These are phyloP conservation scores for Leccinum imitatum DNA, from an alignment of 768 basidiomycete species.

Conservation along the genomic window DNA sequence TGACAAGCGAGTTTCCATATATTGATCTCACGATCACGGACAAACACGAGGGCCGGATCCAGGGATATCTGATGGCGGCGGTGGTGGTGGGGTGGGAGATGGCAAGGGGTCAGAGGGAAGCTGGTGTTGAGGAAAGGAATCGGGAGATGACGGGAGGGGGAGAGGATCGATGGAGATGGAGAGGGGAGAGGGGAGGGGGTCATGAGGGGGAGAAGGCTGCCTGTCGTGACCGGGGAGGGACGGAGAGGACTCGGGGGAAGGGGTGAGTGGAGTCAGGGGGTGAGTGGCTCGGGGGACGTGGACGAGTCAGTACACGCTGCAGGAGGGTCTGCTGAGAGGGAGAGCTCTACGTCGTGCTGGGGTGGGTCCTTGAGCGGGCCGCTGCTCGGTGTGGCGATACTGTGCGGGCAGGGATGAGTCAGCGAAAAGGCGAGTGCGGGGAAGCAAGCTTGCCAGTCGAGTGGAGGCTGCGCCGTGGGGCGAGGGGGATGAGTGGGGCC, in stretches of 20 bases:
- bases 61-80: slow-evolving; percentile 10
- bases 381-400: slow-evolving; percentile 8
- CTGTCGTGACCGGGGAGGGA: slow-evolving; percentile 29
- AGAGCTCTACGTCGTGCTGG: background rate
- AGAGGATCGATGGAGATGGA: slow-evolving; percentile 4
- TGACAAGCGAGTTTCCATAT: slow-evolving; percentile 37
- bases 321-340: slow-evolving; percentile 3
- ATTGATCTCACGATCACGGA: slow-evolving; percentile 35
- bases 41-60: slow-evolving; percentile 24
- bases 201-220: slow-evolving; percentile 13
- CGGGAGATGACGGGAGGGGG: background rate
- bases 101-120: slow-evolving; percentile 4
- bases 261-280: slow-evolving; percentile 21
- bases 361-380: slow-evolving; percentile 2
- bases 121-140: background rate
- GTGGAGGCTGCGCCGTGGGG: background rate
- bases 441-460: slow-evolving; percentile 3
- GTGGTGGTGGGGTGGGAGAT: background rate
- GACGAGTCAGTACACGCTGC: background rate
- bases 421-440: background rate
- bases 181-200: slow-evolving; percentile 6
- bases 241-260: slow-evolving; percentile 22
- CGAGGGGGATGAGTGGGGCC: slow-evolving; percentile 4
- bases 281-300: slow-evolving; percentile 16
- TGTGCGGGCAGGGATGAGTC: slow-evolving; percentile 1